Conservation (phyloP, 495 filamentous ascomycete species). For the Aspergillus nidulans region DNA sequence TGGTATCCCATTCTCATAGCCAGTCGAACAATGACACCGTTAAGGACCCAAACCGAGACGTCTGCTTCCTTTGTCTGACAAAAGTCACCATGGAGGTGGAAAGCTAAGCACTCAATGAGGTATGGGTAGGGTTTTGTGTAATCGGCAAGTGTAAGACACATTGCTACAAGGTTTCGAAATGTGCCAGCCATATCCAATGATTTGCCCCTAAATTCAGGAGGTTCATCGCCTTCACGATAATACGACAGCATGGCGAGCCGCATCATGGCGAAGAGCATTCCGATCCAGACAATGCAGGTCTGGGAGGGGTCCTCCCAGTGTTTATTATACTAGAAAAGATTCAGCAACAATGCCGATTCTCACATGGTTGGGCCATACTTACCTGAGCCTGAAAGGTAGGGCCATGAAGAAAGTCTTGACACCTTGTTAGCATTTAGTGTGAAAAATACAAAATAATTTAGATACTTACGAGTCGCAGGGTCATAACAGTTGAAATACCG, state of each 20-base stretch:
- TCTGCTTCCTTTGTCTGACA: slow-evolving; percentile 75
- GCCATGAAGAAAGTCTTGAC: slow-evolving; percentile 71
- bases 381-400: slow-evolving; percentile 75
- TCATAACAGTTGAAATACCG: slow-evolving; percentile 71
- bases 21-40: slow-evolving; percentile 74
- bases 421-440: slow-evolving; percentile 37
- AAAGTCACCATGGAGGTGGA: slow-evolving; percentile 81
- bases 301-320: slow-evolving; percentile 84
- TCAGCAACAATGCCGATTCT: slow-evolving; percentile 1
- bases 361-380: slow-evolving; percentile 7
- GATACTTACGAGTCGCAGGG: slow-evolving; percentile 61
- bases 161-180: slow-evolving; percentile 77
- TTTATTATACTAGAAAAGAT: slow-evolving; percentile 59
- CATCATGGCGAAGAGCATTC: slow-evolving; percentile 81
- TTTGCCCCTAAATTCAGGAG: slow-evolving; percentile 70
- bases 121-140: slow-evolving; percentile 82
- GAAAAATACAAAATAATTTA: background rate
- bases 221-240: slow-evolving; percentile 83
- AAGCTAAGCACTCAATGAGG: slow-evolving; percentile 83
- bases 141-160: slow-evolving; percentile 82
- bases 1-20: slow-evolving; percentile 97
- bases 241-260: slow-evolving; percentile 90
- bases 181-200: slow-evolving; percentile 71
- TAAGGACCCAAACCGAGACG: slow-evolving; percentile 73
- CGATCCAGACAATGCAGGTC: slow-evolving; percentile 83